phyloP scores from a whole-genome alignment of 116 monocot species.

The Posidonia oceanica region DNA sequence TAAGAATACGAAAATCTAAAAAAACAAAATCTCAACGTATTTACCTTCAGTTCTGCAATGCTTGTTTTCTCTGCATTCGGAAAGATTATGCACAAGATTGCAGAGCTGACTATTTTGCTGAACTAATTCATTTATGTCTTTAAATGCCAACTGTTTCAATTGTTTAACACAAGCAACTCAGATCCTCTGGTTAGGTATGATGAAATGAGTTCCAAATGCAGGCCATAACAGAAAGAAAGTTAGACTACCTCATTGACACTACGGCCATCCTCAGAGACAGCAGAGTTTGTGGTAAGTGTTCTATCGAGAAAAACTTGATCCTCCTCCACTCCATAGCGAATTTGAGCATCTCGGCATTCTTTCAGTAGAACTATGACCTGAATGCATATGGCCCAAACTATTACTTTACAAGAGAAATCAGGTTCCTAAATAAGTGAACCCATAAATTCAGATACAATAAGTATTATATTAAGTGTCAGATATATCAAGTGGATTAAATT shows the following conservation, averaged over 20 bases:
- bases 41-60: constrained; percentile 60
- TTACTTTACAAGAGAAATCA: background rate
- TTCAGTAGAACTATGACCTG: constrained; percentile 86
- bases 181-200: background rate
- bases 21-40: constrained; percentile 4
- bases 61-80: constrained; percentile 34
- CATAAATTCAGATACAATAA: no score
- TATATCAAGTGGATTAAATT: no score
- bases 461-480: no score
- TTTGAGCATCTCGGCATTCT: constrained; percentile 93
- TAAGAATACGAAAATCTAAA: background rate
- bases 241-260: background rate
- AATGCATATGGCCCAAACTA: background rate
- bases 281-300: background rate
- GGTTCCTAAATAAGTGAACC: background rate
- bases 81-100: constrained; percentile 48
- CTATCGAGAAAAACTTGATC: constrained; percentile 8
- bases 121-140: constrained; percentile 76
- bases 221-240: background rate
- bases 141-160: constrained; percentile 51
- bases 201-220: background rate
- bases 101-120: constrained; percentile 84
- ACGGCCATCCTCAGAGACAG: background rate
- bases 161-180: background rate
- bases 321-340: constrained; percentile 52